These are phyloP conservation scores for Amanita fuliginea DNA, from an alignment of 768 basidiomycete species.

Conservation along the genomic window DNA sequence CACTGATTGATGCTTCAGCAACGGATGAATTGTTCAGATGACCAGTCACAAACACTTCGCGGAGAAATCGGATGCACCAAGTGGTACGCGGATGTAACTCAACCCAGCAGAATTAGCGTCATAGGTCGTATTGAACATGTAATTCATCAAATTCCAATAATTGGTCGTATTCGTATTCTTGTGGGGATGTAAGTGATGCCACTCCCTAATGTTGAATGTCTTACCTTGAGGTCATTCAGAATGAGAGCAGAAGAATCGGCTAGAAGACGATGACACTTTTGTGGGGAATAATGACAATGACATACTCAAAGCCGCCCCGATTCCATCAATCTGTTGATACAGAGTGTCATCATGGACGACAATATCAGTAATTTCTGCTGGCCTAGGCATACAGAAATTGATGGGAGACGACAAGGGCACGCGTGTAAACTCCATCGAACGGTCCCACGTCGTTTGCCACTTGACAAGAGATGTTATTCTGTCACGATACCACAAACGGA, in stretches of 20 bases:
- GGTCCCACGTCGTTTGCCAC: slow-evolving; percentile 55
- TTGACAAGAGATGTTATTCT: slow-evolving; percentile 10
- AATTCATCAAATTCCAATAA: slow-evolving; percentile 48
- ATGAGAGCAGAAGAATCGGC: slow-evolving; percentile 63
- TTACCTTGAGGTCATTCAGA: slow-evolving; percentile 57
- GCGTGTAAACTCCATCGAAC: slow-evolving; percentile 39
- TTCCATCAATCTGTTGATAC: slow-evolving; percentile 59
- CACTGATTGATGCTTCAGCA: slow-evolving; percentile 17
- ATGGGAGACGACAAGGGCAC: slow-evolving; percentile 36
- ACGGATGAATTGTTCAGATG: background rate
- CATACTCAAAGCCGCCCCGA: slow-evolving; percentile 56
- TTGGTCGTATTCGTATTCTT: slow-evolving; percentile 40
- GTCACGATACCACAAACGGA: background rate
- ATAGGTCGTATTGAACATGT: slow-evolving; percentile 54
- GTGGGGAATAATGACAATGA: background rate
- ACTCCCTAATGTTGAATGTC: background rate
- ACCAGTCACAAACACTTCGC: slow-evolving; percentile 24
- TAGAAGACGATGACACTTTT: slow-evolving; percentile 13
- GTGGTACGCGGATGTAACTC: slow-evolving; percentile 55
- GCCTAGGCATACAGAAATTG: slow-evolving; percentile 45
- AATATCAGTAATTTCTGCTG: slow-evolving; percentile 51
- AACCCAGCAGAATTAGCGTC: slow-evolving; percentile 54
- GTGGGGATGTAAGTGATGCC: background rate
- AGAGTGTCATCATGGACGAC: slow-evolving; percentile 39
- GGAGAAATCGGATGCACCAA: slow-evolving; percentile 72